Evolutionary conservation across 768 basidiomycete genomes (phyloP).

Genomic region (Tubosaeta sp.): DNA sequence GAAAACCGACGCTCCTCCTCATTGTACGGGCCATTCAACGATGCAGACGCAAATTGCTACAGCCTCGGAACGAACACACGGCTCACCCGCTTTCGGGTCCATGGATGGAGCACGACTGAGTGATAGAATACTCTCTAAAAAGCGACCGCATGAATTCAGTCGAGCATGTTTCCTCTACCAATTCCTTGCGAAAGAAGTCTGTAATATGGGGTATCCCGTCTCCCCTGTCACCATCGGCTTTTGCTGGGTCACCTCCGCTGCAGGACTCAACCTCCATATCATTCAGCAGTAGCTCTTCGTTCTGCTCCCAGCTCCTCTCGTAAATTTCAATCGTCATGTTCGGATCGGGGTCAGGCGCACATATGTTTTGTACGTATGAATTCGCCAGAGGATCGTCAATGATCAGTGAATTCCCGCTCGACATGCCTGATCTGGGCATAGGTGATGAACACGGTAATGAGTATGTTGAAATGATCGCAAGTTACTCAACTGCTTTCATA

Average conservation of each 20-base stretch:
- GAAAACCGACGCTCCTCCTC: too few relatives aligned
- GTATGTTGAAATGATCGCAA: background rate
- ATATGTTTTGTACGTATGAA: conserved; percentile 94
- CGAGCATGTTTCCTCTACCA: too few relatives aligned
- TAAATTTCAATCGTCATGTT: conserved; percentile 85
- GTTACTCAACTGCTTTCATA: conserved; percentile 62
- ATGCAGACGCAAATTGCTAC: too few relatives aligned
- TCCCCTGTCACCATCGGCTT: background rate
- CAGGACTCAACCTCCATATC: conserved; percentile 74
- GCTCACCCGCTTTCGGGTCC: too few relatives aligned
- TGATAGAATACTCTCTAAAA: too few relatives aligned
- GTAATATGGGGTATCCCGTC: background rate
- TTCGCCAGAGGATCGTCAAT: conserved; percentile 95
- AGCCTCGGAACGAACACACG: too few relatives aligned
- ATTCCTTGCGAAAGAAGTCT: too few relatives aligned
- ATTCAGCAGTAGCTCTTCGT: conserved; percentile 91
- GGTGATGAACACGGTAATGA: conserved; percentile 1
- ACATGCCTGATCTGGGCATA: conserved; percentile 65
- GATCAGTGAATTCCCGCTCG: conserved; percentile 79
- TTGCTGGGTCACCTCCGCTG: conserved; percentile 9
- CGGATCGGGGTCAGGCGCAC: conserved; percentile 95
- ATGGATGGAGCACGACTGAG: too few relatives aligned
- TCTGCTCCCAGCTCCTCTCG: conserved; percentile 83
- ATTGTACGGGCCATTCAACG: too few relatives aligned
- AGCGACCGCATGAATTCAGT: too few relatives aligned